Conservation (phyloP, 192 early-diverging fungal genomes). For the Rhizophagus sp. region DNA sequence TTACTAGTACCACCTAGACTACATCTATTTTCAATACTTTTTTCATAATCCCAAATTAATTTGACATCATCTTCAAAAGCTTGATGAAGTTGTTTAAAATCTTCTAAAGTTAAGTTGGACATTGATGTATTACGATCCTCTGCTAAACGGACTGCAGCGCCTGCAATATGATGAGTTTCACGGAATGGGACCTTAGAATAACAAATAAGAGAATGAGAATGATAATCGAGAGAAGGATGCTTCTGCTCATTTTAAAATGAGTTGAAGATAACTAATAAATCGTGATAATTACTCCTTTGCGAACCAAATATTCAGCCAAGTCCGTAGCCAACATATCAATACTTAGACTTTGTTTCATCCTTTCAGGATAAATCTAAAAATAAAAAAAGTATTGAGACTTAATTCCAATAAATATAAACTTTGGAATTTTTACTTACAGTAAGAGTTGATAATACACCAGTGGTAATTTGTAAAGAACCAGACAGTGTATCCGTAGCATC, state of each 20-base stretch:
- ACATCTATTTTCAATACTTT: constrained; percentile 84
- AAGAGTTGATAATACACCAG: constrained; percentile 91
- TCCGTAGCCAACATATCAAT: constrained; percentile 98
- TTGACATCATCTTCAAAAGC: constrained; percentile 82
- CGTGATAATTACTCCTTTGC: constrained; percentile 73
- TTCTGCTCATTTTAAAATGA: neutral
- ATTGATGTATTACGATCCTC: constrained; percentile 82
- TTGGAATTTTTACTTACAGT: constrained; percentile 43
- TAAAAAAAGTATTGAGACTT: neutral
- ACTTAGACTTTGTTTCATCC: constrained; percentile 80
- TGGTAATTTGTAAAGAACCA: constrained; percentile 89
- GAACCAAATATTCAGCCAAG: constrained; percentile 96
- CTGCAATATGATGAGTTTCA: constrained; percentile 98
- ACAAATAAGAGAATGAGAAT: neutral
- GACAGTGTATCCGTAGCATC: constrained; percentile 88
- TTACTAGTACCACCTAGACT: constrained; percentile 89
- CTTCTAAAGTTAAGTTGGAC: constrained; percentile 69
- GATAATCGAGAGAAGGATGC: neutral
- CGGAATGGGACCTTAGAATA: constrained; percentile 85
- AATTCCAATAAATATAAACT: neutral
- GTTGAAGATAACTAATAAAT: neutral
- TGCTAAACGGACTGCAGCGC: constrained; percentile 89
- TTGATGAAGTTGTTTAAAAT: constrained; percentile 85
- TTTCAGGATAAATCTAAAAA: constrained; percentile 74
- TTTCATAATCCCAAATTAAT: constrained; percentile 88